Evolutionary conservation across 768 basidiomycete genomes (phyloP).

Genomic region (Mycena rebaudengoi): DNA sequence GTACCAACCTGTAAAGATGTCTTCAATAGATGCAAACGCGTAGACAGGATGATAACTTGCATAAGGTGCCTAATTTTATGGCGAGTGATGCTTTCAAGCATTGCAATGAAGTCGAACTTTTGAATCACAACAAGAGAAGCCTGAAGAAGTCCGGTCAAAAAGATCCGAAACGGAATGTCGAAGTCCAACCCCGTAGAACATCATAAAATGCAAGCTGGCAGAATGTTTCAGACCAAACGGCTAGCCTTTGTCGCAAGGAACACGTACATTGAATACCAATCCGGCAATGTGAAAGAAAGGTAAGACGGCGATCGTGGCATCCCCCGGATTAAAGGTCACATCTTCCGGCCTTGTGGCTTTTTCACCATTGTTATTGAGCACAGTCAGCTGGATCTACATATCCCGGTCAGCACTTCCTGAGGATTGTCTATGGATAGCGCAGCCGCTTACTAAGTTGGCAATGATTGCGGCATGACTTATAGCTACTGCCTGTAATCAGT

Average conservation of each 20-base stretch:
- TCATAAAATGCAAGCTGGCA: constrained; percentile 60
- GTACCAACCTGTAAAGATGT: no score
- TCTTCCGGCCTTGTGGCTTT: no score
- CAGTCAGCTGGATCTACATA: constrained; percentile 46
- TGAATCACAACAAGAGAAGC: constrained; percentile 65
- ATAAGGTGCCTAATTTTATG: constrained; percentile 64
- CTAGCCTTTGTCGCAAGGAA: not conserved
- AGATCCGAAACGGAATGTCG: no score
- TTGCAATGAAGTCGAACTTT: constrained; percentile 65
- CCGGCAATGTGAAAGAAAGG: constrained; percentile 56
- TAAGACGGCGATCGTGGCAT: constrained; percentile 50
- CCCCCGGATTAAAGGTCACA: constrained; percentile 52
- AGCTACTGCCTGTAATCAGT: constrained; percentile 52
- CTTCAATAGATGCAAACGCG: no score
- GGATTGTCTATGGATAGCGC: constrained; percentile 37
- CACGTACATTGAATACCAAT: constrained; percentile 61
- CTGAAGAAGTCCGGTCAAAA: constrained; percentile 33
- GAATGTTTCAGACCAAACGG: constrained; percentile 21
- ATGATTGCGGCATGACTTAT: constrained; percentile 65
- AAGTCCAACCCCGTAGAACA: constrained; percentile 66
- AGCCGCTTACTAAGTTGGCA: constrained; percentile 57
- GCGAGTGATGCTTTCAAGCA: constrained; percentile 65
- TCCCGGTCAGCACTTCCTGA: constrained; percentile 37
- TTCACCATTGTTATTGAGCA: constrained; percentile 36
- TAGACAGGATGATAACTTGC: no score